Base-by-base conservation (phyloP, 108 stramenopile genomes). In the Tribonema minus region DNA sequence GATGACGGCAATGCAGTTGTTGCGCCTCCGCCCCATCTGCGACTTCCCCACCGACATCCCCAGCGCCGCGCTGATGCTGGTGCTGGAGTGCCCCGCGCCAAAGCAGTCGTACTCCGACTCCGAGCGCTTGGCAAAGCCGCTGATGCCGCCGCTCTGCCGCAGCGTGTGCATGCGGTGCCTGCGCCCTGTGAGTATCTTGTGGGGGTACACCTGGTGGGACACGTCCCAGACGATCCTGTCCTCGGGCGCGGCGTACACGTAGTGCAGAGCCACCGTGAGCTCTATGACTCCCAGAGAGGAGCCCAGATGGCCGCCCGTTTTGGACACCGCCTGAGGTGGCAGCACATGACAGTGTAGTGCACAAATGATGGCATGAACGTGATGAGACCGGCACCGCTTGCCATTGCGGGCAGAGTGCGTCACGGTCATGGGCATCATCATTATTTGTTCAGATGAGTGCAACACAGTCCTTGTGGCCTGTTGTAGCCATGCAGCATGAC, bases 191-290 rank as follows among this genome's bases (percentile, higher is more conserved):
- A 97, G 82, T 74, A 97, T 95, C 85, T 97, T 97, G 88, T 97
- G 96, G 20, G 94, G 92, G 81, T 97, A 97, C 73, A 93, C 94
- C 83, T 97, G 94, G 78, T 97, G 96, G n/a, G 91, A 84, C 35
- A 97, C 96, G 75, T 97, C 96, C 96, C 96, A 97, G 58, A 94
- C 90, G 68, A 97, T 97, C 63, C 93, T 91, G 84, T 97, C 96
- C 64, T 93, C 91, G 69, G 96, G 96, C 91, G 95, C 93, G 83
- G 95, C 92, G 82, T 95, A 97, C 34, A 97, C 95, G 82, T 95
- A 93, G 83, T 97, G 96, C 63, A 97, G 81, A 1, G 96, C 96
- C 29, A 95, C 94, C 30, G 96, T 97, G 37, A 97, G 87, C 77
- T 97, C 96, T 7, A 92, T 90, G 6, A 97, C 96, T 25, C 96